Percentiles rank a stretch among this genome's conserved stretches.
Conservation (phyloP, 2,329 filamentous ascomycete genomes). For the Akanthomyces muscarius region DNA sequence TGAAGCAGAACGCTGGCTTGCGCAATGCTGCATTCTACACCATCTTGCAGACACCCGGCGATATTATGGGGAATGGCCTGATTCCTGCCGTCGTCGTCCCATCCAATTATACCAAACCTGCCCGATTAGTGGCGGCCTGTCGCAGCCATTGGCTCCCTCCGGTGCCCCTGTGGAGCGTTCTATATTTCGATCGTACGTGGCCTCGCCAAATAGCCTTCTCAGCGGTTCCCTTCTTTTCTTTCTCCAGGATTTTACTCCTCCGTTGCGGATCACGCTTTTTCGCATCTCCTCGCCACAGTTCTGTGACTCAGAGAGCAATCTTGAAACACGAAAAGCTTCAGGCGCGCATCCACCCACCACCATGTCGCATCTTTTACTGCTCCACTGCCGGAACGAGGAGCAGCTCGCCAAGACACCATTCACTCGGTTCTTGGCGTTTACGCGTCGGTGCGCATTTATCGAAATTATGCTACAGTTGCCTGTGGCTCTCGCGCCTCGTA, state of each 20-base stretch:
- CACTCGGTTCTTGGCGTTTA: background rate
- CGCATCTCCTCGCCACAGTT: background rate
- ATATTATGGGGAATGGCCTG: conserved; percentile 16
- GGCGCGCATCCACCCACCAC: background rate
- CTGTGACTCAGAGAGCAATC: background rate
- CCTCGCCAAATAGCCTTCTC: conserved; percentile 8
- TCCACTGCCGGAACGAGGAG: background rate
- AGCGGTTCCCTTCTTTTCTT: background rate
- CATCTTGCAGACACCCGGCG: background rate
- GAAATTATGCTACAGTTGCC: background rate
- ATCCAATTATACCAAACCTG: background rate
- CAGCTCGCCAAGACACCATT: background rate
- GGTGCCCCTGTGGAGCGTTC: background rate
- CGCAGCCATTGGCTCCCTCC: conserved; percentile 1
- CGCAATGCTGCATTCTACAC: background rate
- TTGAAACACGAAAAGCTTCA: background rate
- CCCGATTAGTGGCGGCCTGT: conserved; percentile 8
- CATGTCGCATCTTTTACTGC: background rate
- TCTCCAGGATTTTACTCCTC: background rate
- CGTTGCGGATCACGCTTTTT: background rate
- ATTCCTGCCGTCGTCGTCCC: conserved; percentile 3
- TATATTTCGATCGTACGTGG: conserved; percentile 4
- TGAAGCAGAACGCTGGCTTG: background rate
- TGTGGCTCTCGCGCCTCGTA: background rate
- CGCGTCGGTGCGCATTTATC: background rate